Evolutionary conservation across 371 early-diverging fungal species (phyloP).

Genomic region (Actinomortierella wolfii): DNA sequence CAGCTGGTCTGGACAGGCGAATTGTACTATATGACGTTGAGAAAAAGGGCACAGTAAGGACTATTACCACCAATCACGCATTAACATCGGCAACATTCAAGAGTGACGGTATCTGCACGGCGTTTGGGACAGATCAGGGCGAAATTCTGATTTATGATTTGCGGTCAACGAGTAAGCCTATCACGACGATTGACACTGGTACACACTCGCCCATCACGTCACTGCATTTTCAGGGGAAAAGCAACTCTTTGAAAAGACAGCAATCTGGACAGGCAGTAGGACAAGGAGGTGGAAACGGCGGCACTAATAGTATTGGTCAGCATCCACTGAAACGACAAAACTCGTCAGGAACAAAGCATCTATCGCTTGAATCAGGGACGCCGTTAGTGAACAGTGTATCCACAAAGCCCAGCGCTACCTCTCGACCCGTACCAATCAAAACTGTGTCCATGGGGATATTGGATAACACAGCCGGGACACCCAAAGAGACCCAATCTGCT

Average conservation of each 20-base stretch:
- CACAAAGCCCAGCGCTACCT: slow-evolving; percentile 1
- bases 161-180: slow-evolving; percentile 38
- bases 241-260: slow-evolving; percentile 13
- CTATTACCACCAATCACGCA: slow-evolving; percentile 30
- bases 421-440: slow-evolving; percentile 12
- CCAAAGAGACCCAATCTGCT: slow-evolving; percentile 7
- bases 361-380: slow-evolving; percentile 5
- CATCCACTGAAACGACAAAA: slow-evolving; percentile 28
- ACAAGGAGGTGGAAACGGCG: background rate
- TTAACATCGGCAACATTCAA: slow-evolving; percentile 50
- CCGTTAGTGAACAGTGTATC: slow-evolving; percentile 4
- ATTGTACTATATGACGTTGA: slow-evolving; percentile 55
- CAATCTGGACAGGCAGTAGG: slow-evolving; percentile 13
- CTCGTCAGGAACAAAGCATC: slow-evolving; percentile 21
- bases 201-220: slow-evolving; percentile 32
- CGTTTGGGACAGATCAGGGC: slow-evolving; percentile 51
- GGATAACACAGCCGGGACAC: slow-evolving; percentile 5
- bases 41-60: slow-evolving; percentile 42
- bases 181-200: slow-evolving; percentile 30
- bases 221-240: slow-evolving; percentile 45
- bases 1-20: slow-evolving; percentile 54
- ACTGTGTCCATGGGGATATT: slow-evolving; percentile 27
- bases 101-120: slow-evolving; percentile 47
- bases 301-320: too few species aligned
- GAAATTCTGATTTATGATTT: slow-evolving; percentile 47